Conservation (phyloP, 2,329 filamentous ascomycete species). For the Onygena corvina region DNA sequence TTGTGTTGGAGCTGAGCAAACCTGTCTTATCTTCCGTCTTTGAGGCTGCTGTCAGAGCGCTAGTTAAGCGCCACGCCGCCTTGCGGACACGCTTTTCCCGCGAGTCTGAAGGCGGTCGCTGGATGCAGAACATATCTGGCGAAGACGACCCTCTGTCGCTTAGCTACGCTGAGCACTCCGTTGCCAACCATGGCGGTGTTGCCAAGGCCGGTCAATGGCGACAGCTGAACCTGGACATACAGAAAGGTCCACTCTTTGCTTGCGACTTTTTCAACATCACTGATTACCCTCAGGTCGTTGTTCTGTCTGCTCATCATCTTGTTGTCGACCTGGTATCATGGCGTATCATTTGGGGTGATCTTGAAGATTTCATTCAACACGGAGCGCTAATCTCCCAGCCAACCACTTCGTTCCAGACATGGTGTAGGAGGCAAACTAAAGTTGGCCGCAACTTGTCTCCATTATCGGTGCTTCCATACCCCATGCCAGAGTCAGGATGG, state of each 20-base stretch:
- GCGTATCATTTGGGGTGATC: constrained; percentile 30
- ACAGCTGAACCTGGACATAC: constrained; percentile 26
- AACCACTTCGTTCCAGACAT: not conserved
- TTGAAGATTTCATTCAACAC: constrained; percentile 25
- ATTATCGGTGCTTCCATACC: constrained; percentile 22
- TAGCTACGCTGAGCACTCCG: constrained; percentile 19
- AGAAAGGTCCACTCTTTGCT: constrained; percentile 30
- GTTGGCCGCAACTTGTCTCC: not conserved
- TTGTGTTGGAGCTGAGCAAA: constrained; percentile 2
- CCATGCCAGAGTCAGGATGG: constrained; percentile 15
- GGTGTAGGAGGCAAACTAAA: not conserved
- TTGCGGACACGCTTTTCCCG: constrained; percentile 4
- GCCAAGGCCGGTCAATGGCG: constrained; percentile 22
- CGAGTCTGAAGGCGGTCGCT: not conserved
- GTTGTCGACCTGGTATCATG: constrained; percentile 33
- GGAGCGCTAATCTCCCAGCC: not conserved
- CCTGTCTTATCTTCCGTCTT: not conserved
- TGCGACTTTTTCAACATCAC: constrained; percentile 32
- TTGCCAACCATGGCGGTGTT: constrained; percentile 15
- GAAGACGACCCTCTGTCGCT: constrained; percentile 12
- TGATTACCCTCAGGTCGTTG: constrained; percentile 23
- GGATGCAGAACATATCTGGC: constrained; percentile 15
- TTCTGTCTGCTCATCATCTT: constrained; percentile 29
- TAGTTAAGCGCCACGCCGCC: constrained; percentile 1
- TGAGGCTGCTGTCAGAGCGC: not conserved